Percentiles rank a stretch among this genome's conserved stretches.
phyloP scores from a whole-genome alignment of 129 eudicot species.

The Apium graveolens region DNA sequence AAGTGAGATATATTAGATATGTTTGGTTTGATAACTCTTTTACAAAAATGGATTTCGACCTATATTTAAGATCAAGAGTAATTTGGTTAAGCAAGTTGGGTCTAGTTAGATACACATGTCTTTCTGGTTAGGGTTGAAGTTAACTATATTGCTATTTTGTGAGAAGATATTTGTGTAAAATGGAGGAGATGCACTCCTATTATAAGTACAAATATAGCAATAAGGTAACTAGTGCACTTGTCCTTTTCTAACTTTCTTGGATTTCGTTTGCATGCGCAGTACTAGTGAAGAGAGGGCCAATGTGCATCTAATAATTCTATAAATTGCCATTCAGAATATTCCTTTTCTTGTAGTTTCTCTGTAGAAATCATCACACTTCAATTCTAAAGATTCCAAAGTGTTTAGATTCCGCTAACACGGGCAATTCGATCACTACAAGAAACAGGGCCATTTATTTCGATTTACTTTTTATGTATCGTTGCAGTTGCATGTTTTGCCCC shows the following conservation, averaged over 20 bases:
- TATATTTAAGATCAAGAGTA: background rate
- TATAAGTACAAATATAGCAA: constrained; percentile 1
- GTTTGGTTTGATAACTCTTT: no score
- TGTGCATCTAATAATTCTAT: constrained; percentile 10
- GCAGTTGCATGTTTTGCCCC: constrained; percentile 70
- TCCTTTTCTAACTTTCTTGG: constrained; percentile 32
- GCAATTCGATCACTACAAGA: background rate
- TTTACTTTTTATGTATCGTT: constrained; percentile 6
- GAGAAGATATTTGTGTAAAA: background rate
- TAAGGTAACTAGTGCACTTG: constrained; percentile 3
- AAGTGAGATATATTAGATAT: no score
- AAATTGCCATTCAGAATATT: background rate
- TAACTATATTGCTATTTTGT: background rate
- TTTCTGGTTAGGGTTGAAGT: constrained; percentile 1
- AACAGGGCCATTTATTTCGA: background rate
- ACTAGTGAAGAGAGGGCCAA: constrained; percentile 15
- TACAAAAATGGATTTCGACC: no score
- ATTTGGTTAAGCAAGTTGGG: background rate
- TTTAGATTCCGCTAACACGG: constrained; percentile 13
- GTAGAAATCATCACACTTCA: constrained; percentile 8
- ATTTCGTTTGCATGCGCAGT: constrained; percentile 51
- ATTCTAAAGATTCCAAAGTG: constrained; percentile 22
- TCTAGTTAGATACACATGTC: background rate
- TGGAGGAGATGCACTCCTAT: background rate
- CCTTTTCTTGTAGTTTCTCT: constrained; percentile 14